phyloP scores from a whole-genome alignment of 2,329 filamentous ascomycete genomes.

The Curvularia sp. region DNA sequence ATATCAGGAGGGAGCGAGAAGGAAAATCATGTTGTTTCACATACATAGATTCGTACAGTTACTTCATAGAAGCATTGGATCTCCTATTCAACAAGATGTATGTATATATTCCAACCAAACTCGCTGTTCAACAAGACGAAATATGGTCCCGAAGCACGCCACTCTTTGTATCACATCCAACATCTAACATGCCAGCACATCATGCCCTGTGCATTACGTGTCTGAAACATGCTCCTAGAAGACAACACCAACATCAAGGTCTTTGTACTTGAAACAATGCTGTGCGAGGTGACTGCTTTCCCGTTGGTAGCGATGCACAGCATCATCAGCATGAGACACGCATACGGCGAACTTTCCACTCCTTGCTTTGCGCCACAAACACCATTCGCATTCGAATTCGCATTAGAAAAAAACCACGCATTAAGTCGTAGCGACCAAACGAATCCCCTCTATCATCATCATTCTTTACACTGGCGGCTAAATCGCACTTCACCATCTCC shows the following conservation, averaged over 20 bases:
- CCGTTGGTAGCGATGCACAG: background rate
- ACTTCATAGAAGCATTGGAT: background rate
- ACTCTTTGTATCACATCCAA: background rate
- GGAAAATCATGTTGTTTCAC: background rate
- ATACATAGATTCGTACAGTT: background rate
- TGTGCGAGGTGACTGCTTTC: background rate
- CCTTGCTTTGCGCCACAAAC: too few species aligned
- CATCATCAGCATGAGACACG: background rate
- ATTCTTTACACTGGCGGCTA: too few species aligned
- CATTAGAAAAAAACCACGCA: too few species aligned
- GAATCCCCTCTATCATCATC: too few species aligned
- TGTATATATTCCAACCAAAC: too few species aligned
- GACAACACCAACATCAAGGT: background rate
- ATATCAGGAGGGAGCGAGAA: background rate
- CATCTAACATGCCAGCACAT: background rate
- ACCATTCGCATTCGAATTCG: too few species aligned
- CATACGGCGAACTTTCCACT: too few species aligned
- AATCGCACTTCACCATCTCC: too few species aligned
- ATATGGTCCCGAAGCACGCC: too few species aligned
- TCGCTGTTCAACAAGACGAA: too few species aligned
- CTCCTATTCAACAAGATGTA: background rate
- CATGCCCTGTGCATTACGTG: background rate
- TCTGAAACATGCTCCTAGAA: background rate
- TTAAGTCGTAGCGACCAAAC: too few species aligned
- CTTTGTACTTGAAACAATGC: background rate